Conservation (phyloP, 768 basidiomycete genomes). For the Saitozyma podzolica region DNA sequence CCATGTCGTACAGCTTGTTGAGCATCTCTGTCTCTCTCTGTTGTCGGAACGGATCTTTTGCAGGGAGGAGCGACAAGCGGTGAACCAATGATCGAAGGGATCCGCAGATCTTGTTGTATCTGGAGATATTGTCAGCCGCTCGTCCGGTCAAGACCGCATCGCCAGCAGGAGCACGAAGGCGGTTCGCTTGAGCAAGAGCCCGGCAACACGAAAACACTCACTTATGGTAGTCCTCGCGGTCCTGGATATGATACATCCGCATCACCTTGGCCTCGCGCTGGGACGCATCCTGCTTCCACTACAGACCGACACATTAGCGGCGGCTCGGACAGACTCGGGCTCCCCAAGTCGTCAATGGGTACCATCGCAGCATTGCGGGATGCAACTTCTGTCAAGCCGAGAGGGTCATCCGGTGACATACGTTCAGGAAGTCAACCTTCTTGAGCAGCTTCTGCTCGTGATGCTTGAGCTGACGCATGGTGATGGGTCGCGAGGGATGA, state of each 20-base stretch:
- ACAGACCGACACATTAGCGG: slow-evolving; percentile 9
- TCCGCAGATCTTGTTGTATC: slow-evolving; percentile 93
- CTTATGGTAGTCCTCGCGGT: slow-evolving; percentile 93
- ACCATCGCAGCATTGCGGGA: too few relatives aligned
- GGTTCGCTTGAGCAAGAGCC: not conserved
- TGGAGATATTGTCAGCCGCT: slow-evolving; percentile 50
- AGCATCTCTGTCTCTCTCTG: slow-evolving; percentile 84
- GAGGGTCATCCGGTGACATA: slow-evolving; percentile 52
- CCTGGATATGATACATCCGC: slow-evolving; percentile 91
- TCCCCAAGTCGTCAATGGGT: not conserved
- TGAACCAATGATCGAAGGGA: slow-evolving; percentile 81
- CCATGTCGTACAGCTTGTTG: slow-evolving; percentile 96
- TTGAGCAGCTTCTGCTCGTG: slow-evolving; percentile 94
- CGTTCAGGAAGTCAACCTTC: slow-evolving; percentile 95
- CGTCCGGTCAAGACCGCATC: not conserved
- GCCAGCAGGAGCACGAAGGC: slow-evolving; percentile 1
- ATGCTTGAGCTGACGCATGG: slow-evolving; percentile 86
- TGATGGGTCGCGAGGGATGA: slow-evolving; percentile 6
- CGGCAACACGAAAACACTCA: slow-evolving; percentile 43
- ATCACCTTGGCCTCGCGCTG: slow-evolving; percentile 89
- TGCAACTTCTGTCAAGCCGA: not conserved
- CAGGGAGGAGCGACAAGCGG: slow-evolving; percentile 78
- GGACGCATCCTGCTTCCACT: slow-evolving; percentile 97
- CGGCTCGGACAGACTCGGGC: not conserved
- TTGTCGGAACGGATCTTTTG: slow-evolving; percentile 81